Conservation (phyloP, 805 yeast genomes). For the Clavispora carvajalis region DNA sequence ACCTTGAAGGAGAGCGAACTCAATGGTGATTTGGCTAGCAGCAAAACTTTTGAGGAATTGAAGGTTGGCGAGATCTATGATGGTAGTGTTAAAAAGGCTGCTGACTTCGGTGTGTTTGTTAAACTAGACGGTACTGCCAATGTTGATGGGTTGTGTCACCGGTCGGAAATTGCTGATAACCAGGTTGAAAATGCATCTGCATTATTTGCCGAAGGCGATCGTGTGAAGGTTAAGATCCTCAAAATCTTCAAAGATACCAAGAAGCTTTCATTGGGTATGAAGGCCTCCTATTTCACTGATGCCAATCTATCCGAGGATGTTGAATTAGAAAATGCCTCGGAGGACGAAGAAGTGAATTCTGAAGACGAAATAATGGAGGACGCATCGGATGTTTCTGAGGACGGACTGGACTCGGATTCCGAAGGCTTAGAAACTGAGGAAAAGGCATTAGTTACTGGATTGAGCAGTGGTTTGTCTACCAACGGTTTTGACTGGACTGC, state of each 20-base stretch:
- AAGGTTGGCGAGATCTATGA: constrained; percentile 65
- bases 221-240: constrained; percentile 79
- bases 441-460: constrained; percentile 18
- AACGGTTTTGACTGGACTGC: constrained; percentile 97
- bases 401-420: constrained; percentile 2
- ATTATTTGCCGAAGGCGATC: constrained; percentile 83
- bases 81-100: constrained; percentile 71
- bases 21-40: constrained; percentile 56
- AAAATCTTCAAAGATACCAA: constrained; percentile 58
- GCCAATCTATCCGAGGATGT: constrained; percentile 28
- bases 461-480: constrained; percentile 68
- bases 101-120: constrained; percentile 90
- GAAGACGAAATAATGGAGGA: constrained; percentile 18
- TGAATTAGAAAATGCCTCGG: constrained; percentile 11
- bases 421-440: constrained; percentile 23
- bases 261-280: constrained; percentile 85
- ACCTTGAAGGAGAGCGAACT: constrained; percentile 79
- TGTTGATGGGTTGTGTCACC: constrained; percentile 84
- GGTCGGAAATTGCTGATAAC: constrained; percentile 75
- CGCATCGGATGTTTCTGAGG: constrained; percentile 5
- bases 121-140: constrained; percentile 68
- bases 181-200: constrained; percentile 50
- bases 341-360: constrained; percentile 17
- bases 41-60: constrained; percentile 64
- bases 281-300: constrained; percentile 75